phyloP scores from a whole-genome alignment of 305 asterid species.

The Caryopteris hybrid region DNA sequence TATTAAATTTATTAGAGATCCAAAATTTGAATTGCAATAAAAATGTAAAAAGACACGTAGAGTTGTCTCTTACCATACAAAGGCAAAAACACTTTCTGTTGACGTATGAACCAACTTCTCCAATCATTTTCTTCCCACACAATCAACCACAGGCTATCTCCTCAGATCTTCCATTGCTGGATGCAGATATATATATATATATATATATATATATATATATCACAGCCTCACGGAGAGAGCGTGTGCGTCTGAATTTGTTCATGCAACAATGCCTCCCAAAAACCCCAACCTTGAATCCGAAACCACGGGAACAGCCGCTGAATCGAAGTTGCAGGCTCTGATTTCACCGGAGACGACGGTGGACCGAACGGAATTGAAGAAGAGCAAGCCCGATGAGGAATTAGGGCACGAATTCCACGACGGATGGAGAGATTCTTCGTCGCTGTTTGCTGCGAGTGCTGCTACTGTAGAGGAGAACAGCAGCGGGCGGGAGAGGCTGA shows the following conservation, averaged over 20 bases:
- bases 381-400: background rate
- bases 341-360: background rate
- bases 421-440: background rate
- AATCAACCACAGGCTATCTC: background rate
- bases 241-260: background rate
- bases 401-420: background rate
- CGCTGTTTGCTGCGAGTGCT: background rate
- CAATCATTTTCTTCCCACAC: constrained; percentile 20
- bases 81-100: background rate
- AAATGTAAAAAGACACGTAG: constrained; percentile 32
- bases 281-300: background rate
- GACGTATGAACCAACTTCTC: constrained; percentile 38
- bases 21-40: too few relatives aligned
- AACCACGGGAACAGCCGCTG: background rate
- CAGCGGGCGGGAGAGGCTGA: constrained; percentile 51
- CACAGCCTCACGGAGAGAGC: background rate
- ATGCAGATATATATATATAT: background rate
- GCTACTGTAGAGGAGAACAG: constrained; percentile 20
- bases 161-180: background rate
- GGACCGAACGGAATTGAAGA: background rate
- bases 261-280: constrained; percentile 14
- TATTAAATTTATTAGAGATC: too few relatives aligned
- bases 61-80: constrained; percentile 44
- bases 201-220: background rate
- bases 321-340: background rate